phyloP scores from a whole-genome alignment of 202 grass and related monocot genomes.

The Panicum hallii region DNA sequence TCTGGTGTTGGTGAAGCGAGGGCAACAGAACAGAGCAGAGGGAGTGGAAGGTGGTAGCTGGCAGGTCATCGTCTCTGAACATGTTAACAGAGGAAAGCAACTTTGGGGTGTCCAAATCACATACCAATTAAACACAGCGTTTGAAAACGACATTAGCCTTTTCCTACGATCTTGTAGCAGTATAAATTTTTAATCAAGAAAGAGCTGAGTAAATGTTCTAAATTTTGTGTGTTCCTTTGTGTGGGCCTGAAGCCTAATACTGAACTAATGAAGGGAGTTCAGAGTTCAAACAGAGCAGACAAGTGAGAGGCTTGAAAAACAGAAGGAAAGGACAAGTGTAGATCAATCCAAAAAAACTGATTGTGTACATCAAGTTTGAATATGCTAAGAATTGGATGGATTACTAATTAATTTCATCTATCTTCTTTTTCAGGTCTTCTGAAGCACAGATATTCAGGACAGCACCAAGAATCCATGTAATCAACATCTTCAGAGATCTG shows the following conservation, averaged over 20 bases:
- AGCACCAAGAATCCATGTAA: constrained; percentile 19
- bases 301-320: background rate
- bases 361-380: constrained; percentile 6
- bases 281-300: background rate
- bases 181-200: background rate
- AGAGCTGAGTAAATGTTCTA: background rate
- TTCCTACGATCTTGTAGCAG: constrained; percentile 18
- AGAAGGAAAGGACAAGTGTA: background rate
- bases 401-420: background rate
- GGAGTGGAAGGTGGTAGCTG: constrained; percentile 46
- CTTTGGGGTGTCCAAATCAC: constrained; percentile 46
- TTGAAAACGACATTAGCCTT: constrained; percentile 39
- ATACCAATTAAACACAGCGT: constrained; percentile 26
- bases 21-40: constrained; percentile 14
- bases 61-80: constrained; percentile 48
- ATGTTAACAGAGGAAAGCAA: constrained; percentile 47
- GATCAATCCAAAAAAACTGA: background rate
- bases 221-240: background rate
- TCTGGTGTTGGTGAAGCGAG: constrained; percentile 20
- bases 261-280: constrained; percentile 9
- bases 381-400: background rate
- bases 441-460: constrained; percentile 6
- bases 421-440: constrained; percentile 27
- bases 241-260: background rate
- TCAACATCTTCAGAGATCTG: constrained; percentile 17